Evolutionary conservation across 1,139 yeast genomes (phyloP).

Genomic region (Diutina neorugosa): DNA sequence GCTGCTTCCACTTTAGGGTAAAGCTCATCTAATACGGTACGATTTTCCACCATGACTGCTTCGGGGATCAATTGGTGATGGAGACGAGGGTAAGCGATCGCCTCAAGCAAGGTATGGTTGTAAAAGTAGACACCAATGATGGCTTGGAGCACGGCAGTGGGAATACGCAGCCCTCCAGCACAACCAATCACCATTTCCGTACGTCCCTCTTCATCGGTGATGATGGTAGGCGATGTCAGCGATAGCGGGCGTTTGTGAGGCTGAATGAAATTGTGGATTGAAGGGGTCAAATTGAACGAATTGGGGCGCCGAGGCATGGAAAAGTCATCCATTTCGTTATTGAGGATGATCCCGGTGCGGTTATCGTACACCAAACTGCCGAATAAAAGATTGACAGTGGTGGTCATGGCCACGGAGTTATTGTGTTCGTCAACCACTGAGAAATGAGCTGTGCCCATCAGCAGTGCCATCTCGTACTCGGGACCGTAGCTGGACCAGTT

Average conservation of each 20-base stretch:
- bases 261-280: conserved; percentile 61
- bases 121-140: conserved; percentile 53
- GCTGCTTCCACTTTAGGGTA: not conserved
- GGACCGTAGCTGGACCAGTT: conserved; percentile 72
- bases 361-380: conserved; percentile 80
- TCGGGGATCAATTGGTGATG: conserved; percentile 90
- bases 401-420: conserved; percentile 77
- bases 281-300: conserved; percentile 73
- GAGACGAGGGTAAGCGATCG: conserved; percentile 66
- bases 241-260: conserved; percentile 79
- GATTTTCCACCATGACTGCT: conserved; percentile 44
- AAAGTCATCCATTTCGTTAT: conserved; percentile 94
- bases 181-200: conserved; percentile 76
- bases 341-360: conserved; percentile 68
- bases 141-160: conserved; percentile 78
- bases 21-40: conserved; percentile 15
- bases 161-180: conserved; percentile 87
- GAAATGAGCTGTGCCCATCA: conserved; percentile 85
- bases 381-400: conserved; percentile 78
- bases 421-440: conserved; percentile 59
- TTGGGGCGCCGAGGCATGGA: conserved; percentile 61
- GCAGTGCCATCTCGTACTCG: conserved; percentile 57
- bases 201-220: conserved; percentile 28
- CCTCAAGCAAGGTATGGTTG: conserved; percentile 45
- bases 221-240: conserved; percentile 68